Evolutionary conservation across 1,139 yeast genomes (phyloP).

Genomic region (Zygosaccharomyces pseudobailii): DNA sequence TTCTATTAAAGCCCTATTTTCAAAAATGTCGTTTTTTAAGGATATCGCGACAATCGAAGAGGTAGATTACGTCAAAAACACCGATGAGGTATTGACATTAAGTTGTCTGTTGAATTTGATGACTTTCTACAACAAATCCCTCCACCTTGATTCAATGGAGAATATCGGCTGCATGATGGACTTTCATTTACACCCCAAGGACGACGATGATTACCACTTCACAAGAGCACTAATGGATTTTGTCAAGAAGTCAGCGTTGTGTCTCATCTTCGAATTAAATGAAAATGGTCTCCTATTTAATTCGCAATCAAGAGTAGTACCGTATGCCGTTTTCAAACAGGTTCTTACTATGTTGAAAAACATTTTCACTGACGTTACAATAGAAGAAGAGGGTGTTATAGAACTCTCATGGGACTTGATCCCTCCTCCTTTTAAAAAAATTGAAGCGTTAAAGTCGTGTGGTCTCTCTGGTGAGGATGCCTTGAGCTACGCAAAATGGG

Average conservation of each 20-base stretch:
- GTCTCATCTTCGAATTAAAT: constrained; percentile 21
- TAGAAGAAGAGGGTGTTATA: constrained; percentile 38
- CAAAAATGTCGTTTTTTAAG: constrained; percentile 23
- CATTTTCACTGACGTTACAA: constrained; percentile 21
- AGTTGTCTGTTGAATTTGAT: constrained; percentile 42
- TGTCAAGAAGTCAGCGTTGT: constrained; percentile 23
- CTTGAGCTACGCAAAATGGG: constrained; percentile 16
- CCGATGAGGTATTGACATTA: constrained; percentile 38
- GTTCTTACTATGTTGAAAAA: constrained; percentile 27
- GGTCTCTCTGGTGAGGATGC: constrained; percentile 28
- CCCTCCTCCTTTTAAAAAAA: constrained; percentile 25
- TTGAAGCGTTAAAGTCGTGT: constrained; percentile 19
- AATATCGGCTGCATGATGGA: constrained; percentile 23
- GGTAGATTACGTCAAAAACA: constrained; percentile 39
- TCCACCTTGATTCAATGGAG: constrained; percentile 32
- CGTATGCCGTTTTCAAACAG: constrained; percentile 34
- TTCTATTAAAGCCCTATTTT: constrained; percentile 19
- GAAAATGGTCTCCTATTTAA: constrained; percentile 18
- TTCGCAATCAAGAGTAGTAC: constrained; percentile 22
- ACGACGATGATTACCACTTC: constrained; percentile 24
- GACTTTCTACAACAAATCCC: constrained; percentile 41
- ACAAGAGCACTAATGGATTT: constrained; percentile 23
- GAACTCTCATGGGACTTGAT: constrained; percentile 42
- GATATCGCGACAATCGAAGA: constrained; percentile 35
- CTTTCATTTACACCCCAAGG: constrained; percentile 21